Evolutionary conservation across 352 stramenopile genomes (phyloP), one percentile per base, ranked within the genome.

Genomic region (Phytopythium litorale): DNA sequence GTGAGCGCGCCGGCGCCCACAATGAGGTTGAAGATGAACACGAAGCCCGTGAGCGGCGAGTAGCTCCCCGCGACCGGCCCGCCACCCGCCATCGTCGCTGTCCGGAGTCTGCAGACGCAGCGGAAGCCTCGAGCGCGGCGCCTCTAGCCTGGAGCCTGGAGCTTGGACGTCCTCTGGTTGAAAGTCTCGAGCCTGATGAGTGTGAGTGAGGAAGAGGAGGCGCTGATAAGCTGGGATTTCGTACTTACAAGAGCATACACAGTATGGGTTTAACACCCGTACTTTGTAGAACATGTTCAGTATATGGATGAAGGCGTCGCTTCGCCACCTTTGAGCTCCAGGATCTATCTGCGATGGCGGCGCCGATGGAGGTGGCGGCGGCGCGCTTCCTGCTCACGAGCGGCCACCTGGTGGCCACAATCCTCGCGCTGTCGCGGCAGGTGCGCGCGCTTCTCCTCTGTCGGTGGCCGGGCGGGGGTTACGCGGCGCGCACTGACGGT

Each of bases 11-110:
- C 87, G 33, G 87, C 86, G 53, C 85, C 87, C 32, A 96, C 87
- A 62, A 96, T 94, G 64, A 94, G 85, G 72, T 96, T 96, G 72
- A 96, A 94, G 71, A 96, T 89, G 75, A 96, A 96, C n/a, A 96
- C 76, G 64, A 96, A 96, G 72, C 85, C 87, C 65, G 87, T 96
- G 53, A 88, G 69, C 63, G 85, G 84, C 67, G 87, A 92, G 72
- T 95, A 95, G 72, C 79, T 90, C 18, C 83, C 81, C 54, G 79
- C 78, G 60, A 54, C 73, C 7, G 66, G 71, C n/a, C 60, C 72
- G 56, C 73, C 75, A 62, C 78, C 74, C 33, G 76, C 75, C 83
- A 90, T 92, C 33, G 18, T 65, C 21, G 54, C 37, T 54, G 11
- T 56, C 9, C 23, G 19, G 45, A 18, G n/a, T n/a, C 37, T 40